These are phyloP conservation scores for Trichoderma aggressivum DNA, from an alignment of 2,329 filamentous ascomycete genomes.

Conservation along the genomic window DNA sequence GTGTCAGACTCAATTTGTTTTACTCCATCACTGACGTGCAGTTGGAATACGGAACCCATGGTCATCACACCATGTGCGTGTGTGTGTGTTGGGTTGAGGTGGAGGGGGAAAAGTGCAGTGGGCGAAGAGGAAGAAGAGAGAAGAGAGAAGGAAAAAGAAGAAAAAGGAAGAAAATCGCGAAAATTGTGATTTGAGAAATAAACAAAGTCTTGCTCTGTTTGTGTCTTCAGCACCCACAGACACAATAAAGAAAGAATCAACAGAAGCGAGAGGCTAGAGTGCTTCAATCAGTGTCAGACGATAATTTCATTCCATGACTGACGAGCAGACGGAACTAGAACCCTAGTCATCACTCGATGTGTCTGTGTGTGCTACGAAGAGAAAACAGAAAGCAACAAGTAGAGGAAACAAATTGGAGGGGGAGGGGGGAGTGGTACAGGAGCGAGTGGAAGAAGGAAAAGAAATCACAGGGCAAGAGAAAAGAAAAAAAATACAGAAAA, in stretches of 20 bases:
- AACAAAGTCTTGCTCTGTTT: background rate
- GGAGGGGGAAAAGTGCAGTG: background rate
- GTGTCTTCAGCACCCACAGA: background rate
- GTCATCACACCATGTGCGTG: background rate
- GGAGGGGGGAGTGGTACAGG: background rate
- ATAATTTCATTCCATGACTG: background rate
- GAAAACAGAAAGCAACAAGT: background rate
- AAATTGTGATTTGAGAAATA: background rate
- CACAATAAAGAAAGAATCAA: background rate
- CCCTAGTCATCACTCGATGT: background rate
- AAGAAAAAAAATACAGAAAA: background rate
- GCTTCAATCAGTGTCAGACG: background rate
- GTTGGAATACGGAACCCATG: background rate
- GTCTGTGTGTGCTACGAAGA: background rate
- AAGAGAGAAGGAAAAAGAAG: background rate
- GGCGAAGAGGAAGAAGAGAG: background rate
- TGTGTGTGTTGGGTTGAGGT: background rate
- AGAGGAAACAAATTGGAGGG: background rate
- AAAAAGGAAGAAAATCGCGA: background rate
- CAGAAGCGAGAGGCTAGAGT: background rate
- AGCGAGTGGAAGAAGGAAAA: background rate
- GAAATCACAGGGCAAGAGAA: background rate
- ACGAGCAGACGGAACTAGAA: background rate
- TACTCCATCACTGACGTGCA: background rate
- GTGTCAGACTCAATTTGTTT: background rate